A percentile compares a stretch with the other conserved stretches of the same genome.
phyloP scores from a whole-genome alignment of 2,329 filamentous ascomycete genomes.

The Albifimbria verrucaria region DNA sequence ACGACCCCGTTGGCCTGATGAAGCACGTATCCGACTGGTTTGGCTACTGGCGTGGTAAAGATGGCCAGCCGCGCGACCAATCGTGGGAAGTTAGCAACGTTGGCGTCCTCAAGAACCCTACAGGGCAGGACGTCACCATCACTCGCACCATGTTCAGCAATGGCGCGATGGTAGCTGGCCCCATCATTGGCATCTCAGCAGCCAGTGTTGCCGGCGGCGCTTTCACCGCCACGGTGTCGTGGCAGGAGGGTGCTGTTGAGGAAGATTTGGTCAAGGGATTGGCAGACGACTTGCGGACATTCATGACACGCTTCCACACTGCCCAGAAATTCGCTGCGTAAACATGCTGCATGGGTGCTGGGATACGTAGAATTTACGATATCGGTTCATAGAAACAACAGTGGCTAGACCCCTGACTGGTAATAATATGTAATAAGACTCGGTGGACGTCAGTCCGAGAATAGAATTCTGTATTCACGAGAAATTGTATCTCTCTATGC shows the following conservation, averaged over 20 bases:
- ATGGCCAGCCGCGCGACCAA: constrained; percentile 37
- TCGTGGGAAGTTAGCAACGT: constrained; percentile 55
- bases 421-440: too few species aligned
- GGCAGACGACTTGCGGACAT: constrained; percentile 29
- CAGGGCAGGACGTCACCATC: constrained; percentile 28
- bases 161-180: constrained; percentile 38
- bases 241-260: constrained; percentile 44
- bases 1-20: constrained; percentile 42
- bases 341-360: background rate
- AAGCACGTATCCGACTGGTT: constrained; percentile 41
- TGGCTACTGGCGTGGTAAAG: constrained; percentile 34
- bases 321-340: constrained; percentile 17
- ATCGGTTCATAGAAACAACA: too few species aligned
- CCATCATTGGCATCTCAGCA: constrained; percentile 43
- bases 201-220: constrained; percentile 39
- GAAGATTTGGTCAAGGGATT: constrained; percentile 33
- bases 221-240: constrained; percentile 42
- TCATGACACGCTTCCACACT: constrained; percentile 14
- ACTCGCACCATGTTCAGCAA: constrained; percentile 49
- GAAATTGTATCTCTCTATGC: constrained; percentile 10
- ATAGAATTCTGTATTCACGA: constrained; percentile 2
- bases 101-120: constrained; percentile 23
- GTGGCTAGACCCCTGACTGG: too few species aligned
- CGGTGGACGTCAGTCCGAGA: background rate
- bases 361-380: too few species aligned